Conservation (phyloP, 768 basidiomycete species). For the Boletus sensibilis region DNA sequence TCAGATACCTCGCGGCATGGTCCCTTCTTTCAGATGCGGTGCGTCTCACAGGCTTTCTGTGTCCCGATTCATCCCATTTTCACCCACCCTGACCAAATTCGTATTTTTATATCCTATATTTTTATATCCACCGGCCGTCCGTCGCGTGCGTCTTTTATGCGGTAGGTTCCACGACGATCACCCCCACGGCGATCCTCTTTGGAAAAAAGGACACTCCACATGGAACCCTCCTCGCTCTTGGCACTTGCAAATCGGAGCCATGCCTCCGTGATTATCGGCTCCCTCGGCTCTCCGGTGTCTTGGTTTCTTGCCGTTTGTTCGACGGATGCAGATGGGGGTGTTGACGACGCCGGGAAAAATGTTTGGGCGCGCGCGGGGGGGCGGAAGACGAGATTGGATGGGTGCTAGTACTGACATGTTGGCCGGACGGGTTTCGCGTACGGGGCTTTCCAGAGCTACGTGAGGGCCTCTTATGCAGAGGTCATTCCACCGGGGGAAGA, state of each 20-base stretch:
- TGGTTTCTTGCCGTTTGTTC: slow-evolving; percentile 64
- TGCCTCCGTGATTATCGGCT: slow-evolving; percentile 79
- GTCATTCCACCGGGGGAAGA: slow-evolving; percentile 86
- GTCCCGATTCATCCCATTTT: background rate
- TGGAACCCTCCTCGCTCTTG: slow-evolving; percentile 75
- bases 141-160: background rate
- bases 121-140: background rate
- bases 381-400: background rate
- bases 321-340: slow-evolving; percentile 59
- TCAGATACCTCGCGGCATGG: slow-evolving; percentile 83
- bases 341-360: slow-evolving; percentile 81
- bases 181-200: slow-evolving; percentile 88
- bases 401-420: background rate
- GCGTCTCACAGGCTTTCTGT: slow-evolving; percentile 17
- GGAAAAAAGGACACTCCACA: slow-evolving; percentile 89
- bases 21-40: slow-evolving; percentile 94
- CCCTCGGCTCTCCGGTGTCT: slow-evolving; percentile 74
- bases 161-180: slow-evolving; percentile 86
- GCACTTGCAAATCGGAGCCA: slow-evolving; percentile 74
- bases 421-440: slow-evolving; percentile 57
- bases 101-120: no score
- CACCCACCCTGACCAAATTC: background rate
- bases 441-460: slow-evolving; percentile 90
- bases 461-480: slow-evolving; percentile 83
- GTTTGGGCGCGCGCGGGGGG: slow-evolving; percentile 44